These are phyloP conservation scores for Chrysosphaeria jannelii DNA, from an alignment of 2,329 filamentous ascomycete species.

Conservation along the genomic window DNA sequence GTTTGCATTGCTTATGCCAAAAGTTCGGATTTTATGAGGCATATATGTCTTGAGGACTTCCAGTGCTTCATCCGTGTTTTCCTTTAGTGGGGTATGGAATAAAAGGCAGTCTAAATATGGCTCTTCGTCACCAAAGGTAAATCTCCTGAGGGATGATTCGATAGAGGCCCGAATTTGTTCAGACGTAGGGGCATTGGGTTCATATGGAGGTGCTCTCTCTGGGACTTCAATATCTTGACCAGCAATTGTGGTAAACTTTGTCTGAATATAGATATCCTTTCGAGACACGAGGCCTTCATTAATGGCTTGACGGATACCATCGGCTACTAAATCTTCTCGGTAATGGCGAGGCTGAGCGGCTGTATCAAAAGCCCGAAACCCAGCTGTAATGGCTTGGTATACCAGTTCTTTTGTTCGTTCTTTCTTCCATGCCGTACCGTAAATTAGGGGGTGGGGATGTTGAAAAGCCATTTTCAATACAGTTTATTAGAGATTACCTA, in stretches of 20 bases:
- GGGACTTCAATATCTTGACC: slow-evolving; percentile 22
- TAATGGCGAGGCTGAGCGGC: slow-evolving; percentile 57
- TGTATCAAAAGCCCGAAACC: slow-evolving; percentile 49
- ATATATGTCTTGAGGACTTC: slow-evolving; percentile 32
- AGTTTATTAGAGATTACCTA: too few species aligned
- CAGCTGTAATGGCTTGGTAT: slow-evolving; percentile 30
- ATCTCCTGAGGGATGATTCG: slow-evolving; percentile 31
- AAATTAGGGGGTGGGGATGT: too few species aligned
- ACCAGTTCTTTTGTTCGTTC: slow-evolving; percentile 35
- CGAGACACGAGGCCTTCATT: slow-evolving; percentile 22
- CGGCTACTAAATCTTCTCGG: slow-evolving; percentile 37
- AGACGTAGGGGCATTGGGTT: slow-evolving; percentile 21
- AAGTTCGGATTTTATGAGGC: slow-evolving; percentile 26
- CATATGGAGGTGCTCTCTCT: slow-evolving; percentile 30
- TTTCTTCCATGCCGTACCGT: slow-evolving; percentile 73
- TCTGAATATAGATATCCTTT: slow-evolving; percentile 41
- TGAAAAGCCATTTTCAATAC: too few species aligned
- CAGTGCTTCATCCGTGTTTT: slow-evolving; percentile 33
- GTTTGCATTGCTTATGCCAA: slow-evolving; percentile 54
- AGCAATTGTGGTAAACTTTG: slow-evolving; percentile 42
- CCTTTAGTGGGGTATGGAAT: too few species aligned
- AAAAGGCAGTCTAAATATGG: slow-evolving; percentile 36
- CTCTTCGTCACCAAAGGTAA: slow-evolving; percentile 10
- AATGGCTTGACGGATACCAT: slow-evolving; percentile 31
- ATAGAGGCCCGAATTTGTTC: slow-evolving; percentile 39